Base-by-base conservation (phyloP, 768 basidiomycete species). In the Rickenella mellea region DNA sequence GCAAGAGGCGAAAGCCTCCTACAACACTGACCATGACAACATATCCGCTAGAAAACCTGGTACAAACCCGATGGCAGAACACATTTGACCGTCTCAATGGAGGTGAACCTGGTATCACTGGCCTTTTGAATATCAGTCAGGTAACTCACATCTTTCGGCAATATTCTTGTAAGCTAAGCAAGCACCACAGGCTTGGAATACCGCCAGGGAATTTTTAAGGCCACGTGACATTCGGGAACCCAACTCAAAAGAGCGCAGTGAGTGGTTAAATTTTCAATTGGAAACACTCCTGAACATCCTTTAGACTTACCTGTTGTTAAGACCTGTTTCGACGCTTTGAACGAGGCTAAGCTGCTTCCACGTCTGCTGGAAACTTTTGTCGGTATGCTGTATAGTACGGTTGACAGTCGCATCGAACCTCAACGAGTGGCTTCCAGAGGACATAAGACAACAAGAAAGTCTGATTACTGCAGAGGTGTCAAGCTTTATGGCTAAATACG, bases 351-450 rank as follows among this genome's bases (percentile, higher is more conserved):
- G 48, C 72, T 76, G 58, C 58, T 86, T 14, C 73, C 79, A 8
- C 70, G 73, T 38, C 62, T 86, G 44, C 59, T 86, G 19, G 85
- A 89, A 52, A 72, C 70, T 9, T 87, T 83, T 53, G 69, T 87
- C 21, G 80, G 85, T 84, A 40, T 40, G 76, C 54, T 1, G 21
- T 4, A 4, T 29, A 0, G 11, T n/a, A 24, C 6, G 3, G 33
- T 1, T 6, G 2, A 11, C 19, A 39, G 24, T 9, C 30, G 30
- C 25, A 32, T 40, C 45, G 21, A 4, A 12, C 27, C 17, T 33
- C 12, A n/a, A n/a, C n/a, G n/a, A n/a, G n/a, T n/a, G n/a, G n/a
- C n/a, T 6, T 21, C 19, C 11, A 88, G 86, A 86, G 55, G 70
- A 78, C 50, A 62, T 88, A 53, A 68, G 78, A 19, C 67, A 71